Conservation (phyloP, 352 stramenopile genomes). For the Halophytophthora polymorphica region DNA sequence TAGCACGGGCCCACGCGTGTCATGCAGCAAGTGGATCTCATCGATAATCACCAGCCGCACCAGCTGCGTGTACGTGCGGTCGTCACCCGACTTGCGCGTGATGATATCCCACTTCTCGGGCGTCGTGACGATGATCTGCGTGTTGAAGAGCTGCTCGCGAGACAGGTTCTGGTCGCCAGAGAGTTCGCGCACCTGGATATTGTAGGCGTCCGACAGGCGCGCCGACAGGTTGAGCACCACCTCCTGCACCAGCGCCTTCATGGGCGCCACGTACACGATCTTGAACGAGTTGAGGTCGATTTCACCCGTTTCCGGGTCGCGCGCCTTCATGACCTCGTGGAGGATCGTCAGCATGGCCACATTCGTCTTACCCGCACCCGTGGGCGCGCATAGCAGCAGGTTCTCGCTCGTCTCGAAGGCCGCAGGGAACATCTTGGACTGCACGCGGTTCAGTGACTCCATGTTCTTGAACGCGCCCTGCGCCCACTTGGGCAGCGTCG, state of each 20-base stretch:
- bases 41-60: slow-evolving; percentile 99
- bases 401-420: slow-evolving; percentile 95
- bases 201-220: slow-evolving; percentile 90
- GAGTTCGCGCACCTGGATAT: slow-evolving; percentile 95
- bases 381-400: slow-evolving; percentile 98
- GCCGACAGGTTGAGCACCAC: slow-evolving; percentile 97
- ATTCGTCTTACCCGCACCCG: slow-evolving; percentile 99
- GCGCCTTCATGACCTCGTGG: slow-evolving; percentile 95
- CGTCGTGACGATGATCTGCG: slow-evolving; percentile 99
- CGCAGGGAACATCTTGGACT: slow-evolving; percentile 95
- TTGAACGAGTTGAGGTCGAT: slow-evolving; percentile 98
- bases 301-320: slow-evolving; percentile 66
- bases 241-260: slow-evolving; percentile 99
- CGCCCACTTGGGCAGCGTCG: slow-evolving; percentile 93
- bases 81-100: slow-evolving; percentile 97
- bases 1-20: slow-evolving; percentile 97
- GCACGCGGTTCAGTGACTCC: slow-evolving; percentile 98
- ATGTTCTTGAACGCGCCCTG: slow-evolving; percentile 96
- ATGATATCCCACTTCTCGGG: slow-evolving; percentile 99
- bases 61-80: slow-evolving; percentile 97
- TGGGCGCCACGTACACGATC: slow-evolving; percentile 99
- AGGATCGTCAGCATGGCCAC: slow-evolving; percentile 98
- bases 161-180: slow-evolving; percentile 98
- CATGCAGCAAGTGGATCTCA: slow-evolving; percentile 99
- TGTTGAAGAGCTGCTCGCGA: slow-evolving; percentile 96